Conservation (phyloP, 2,329 filamentous ascomycete species). For the Corinectria fuckeliana region DNA sequence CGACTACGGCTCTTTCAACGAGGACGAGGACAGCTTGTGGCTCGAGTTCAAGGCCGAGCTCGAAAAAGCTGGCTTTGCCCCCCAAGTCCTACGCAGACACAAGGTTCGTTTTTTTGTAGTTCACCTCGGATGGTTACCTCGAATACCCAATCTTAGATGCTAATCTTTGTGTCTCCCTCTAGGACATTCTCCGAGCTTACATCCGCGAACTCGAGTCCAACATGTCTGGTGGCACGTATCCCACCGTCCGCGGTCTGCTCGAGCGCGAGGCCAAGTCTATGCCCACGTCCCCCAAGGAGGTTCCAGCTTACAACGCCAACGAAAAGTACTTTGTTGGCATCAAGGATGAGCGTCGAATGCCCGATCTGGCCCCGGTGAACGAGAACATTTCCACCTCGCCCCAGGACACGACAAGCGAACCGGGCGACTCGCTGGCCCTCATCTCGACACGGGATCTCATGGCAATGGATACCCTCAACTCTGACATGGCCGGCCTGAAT, state of each 20-base stretch:
- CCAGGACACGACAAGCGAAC: slow-evolving; percentile 45
- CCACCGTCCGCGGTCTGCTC: slow-evolving; percentile 61
- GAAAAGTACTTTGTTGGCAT: slow-evolving; percentile 51
- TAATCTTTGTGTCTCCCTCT: slow-evolving; percentile 2
- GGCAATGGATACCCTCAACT: slow-evolving; percentile 51
- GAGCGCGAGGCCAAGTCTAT: slow-evolving; percentile 48
- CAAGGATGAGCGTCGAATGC: slow-evolving; percentile 46
- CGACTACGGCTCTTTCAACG: slow-evolving; percentile 45
- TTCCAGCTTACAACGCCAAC: slow-evolving; percentile 45
- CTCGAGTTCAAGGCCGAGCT: slow-evolving; percentile 64
- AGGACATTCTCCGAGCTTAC: slow-evolving; percentile 67
- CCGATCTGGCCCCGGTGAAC: slow-evolving; percentile 39
- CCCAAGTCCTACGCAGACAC: slow-evolving; percentile 60
- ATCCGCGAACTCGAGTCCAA: slow-evolving; percentile 64
- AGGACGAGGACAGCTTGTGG: slow-evolving; percentile 62
- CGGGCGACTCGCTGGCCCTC: slow-evolving; percentile 49
- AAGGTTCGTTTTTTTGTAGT: slow-evolving; percentile 57
- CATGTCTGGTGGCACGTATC: slow-evolving; percentile 51
- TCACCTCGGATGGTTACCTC: background rate
- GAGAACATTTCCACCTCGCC: slow-evolving; percentile 47
- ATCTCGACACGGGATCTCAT: slow-evolving; percentile 64
- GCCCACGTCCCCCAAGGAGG: slow-evolving; percentile 44
- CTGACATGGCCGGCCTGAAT: slow-evolving; percentile 50
- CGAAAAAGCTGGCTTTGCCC: slow-evolving; percentile 63
- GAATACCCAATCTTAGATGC: slow-evolving; percentile 1